Conservation (phyloP, 306 rosid species). For the Begonia fuchsioides region DNA sequence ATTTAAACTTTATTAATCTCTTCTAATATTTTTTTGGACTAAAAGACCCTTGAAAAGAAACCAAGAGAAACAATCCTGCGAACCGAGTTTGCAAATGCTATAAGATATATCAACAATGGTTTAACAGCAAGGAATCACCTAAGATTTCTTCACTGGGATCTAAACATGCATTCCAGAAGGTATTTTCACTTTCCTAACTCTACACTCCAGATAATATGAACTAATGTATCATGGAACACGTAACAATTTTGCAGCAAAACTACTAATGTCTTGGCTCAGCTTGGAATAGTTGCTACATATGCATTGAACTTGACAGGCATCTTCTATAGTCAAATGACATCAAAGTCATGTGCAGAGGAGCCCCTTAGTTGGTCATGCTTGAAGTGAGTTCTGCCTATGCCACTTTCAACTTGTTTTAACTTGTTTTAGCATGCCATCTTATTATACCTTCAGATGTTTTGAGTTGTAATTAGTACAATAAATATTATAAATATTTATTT, state of each 20-base stretch:
- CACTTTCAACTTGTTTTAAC: background rate
- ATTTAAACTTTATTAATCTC: background rate
- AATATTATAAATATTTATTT: too few species aligned
- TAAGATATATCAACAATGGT: slow-evolving; percentile 46
- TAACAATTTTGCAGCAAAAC: slow-evolving; percentile 51
- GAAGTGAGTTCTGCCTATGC: slow-evolving; percentile 38
- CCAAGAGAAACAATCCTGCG: slow-evolving; percentile 86
- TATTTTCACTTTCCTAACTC: slow-evolving; percentile 16
- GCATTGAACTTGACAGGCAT: slow-evolving; percentile 63
- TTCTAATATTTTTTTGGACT: background rate
- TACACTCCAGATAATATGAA: slow-evolving; percentile 3
- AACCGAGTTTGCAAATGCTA: slow-evolving; percentile 74
- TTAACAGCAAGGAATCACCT: slow-evolving; percentile 37
- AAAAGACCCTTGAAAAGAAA: slow-evolving; percentile 68
- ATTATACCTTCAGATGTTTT: background rate
- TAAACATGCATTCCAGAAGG: slow-evolving; percentile 70
- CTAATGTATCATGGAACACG: slow-evolving; percentile 18
- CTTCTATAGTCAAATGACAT: slow-evolving; percentile 52
- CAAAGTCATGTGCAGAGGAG: slow-evolving; percentile 24
- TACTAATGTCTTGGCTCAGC: slow-evolving; percentile 57
- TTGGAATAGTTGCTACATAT: slow-evolving; percentile 54
- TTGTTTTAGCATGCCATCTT: too few species aligned
- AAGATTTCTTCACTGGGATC: slow-evolving; percentile 88
- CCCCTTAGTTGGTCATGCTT: slow-evolving; percentile 26
- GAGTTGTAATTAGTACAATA: too few species aligned